Conservation (phyloP, 2,329 filamentous ascomycete species). For the Neopestalotiopsis clavispora region DNA sequence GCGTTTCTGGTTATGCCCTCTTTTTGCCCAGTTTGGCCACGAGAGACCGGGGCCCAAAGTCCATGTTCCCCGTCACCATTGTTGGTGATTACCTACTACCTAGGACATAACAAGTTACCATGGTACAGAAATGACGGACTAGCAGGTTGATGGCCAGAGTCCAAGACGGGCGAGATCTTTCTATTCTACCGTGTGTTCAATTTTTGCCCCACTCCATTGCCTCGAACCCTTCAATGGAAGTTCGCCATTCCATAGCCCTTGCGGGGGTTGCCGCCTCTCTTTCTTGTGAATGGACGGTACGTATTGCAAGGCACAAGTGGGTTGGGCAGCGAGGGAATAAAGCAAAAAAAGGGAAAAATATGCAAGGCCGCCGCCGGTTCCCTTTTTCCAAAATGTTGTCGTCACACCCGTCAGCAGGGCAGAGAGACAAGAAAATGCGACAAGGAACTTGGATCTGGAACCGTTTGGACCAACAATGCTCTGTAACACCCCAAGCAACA, state of each 20-base stretch:
- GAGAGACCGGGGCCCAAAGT: too few species aligned
- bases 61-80: too few species aligned
- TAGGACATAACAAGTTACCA: neutral
- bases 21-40: neutral
- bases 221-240: neutral
- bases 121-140: neutral
- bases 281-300: neutral
- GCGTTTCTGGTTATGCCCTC: neutral
- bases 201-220: neutral
- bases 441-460: neutral
- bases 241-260: neutral
- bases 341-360: neutral
- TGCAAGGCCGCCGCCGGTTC: neutral
- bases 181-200: slow-evolving; percentile 1
- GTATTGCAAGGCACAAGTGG: neutral
- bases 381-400: neutral
- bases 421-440: neutral
- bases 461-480: neutral
- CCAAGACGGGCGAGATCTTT: neutral
- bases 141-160: neutral
- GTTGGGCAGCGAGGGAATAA: neutral
- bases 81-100: too few species aligned
- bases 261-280: neutral
- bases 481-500: neutral
- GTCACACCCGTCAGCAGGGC: neutral